Percentiles rank a stretch among this genome's conserved stretches.
Evolutionary conservation across 2,329 filamentous ascomycete species (phyloP).

Genomic region (Fusarium staphyleae): DNA sequence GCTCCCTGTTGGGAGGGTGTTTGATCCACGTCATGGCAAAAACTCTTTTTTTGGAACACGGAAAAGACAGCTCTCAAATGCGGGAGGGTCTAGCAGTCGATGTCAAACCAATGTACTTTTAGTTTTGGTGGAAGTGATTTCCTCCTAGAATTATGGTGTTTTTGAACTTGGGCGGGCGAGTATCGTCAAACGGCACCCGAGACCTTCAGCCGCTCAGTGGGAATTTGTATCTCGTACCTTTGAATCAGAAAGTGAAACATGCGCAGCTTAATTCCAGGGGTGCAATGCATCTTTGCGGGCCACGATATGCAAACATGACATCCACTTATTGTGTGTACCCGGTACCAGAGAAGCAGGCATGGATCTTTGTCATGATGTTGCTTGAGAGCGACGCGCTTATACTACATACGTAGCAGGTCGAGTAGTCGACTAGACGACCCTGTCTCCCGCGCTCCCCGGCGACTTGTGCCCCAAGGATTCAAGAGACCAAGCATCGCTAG

Average conservation of each 20-base stretch:
- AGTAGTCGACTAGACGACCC: constrained; percentile 5
- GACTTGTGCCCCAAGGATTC: constrained; percentile 5
- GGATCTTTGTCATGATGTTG: no score
- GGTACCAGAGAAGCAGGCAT: no score
- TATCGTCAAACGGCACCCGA: constrained; percentile 3
- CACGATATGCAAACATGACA: constrained; percentile 7
- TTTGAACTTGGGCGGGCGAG: constrained; percentile 9
- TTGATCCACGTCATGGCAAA: neutral
- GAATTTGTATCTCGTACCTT: constrained; percentile 12
- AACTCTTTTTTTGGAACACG: neutral
- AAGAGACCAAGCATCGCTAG: constrained; percentile 11
- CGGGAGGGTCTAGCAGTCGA: constrained; percentile 12
- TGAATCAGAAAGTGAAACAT: constrained; percentile 9
- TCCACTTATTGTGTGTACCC: neutral
- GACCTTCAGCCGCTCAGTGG: constrained; percentile 4
- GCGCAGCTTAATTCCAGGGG: neutral
- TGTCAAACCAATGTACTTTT: constrained; percentile 30
- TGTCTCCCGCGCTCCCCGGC: constrained; percentile 17
- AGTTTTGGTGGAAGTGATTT: constrained; percentile 16
- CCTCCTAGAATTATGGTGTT: constrained; percentile 20
- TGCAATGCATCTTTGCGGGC: constrained; percentile 5
- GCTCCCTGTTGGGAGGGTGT: neutral
- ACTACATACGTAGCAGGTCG: neutral
- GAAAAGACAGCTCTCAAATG: constrained; percentile 1
- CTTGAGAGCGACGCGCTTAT: neutral